These are phyloP conservation scores for Wickerhamiella occidentalis DNA, from an alignment of 805 yeast genomes.

Conservation along the genomic window DNA sequence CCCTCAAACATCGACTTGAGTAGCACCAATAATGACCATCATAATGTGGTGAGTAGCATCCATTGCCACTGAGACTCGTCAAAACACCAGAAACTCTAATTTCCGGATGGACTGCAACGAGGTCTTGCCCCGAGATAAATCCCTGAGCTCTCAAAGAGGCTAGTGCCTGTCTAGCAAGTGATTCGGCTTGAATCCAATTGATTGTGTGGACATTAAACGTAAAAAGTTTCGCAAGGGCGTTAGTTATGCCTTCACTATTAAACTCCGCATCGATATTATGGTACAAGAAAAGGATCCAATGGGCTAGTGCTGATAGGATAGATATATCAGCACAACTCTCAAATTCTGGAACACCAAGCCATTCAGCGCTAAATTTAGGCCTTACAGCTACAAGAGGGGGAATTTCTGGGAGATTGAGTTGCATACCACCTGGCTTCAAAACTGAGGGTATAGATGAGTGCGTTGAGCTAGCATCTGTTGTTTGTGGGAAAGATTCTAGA, in stretches of 20 bases:
- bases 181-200: constrained; percentile 25
- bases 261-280: constrained; percentile 17
- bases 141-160: constrained; percentile 20
- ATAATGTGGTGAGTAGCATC: constrained; percentile 26
- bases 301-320: constrained; percentile 16
- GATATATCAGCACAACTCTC: constrained; percentile 16
- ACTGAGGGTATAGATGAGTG: constrained; percentile 5
- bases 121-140: constrained; percentile 16
- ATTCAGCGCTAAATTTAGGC: constrained; percentile 19
- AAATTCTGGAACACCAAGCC: constrained; percentile 20
- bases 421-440: constrained; percentile 12
- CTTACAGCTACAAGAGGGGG: constrained; percentile 18
- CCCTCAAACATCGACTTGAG: constrained; percentile 22
- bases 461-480: not conserved
- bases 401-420: constrained; percentile 19
- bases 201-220: constrained; percentile 22
- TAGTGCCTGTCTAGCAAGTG: constrained; percentile 23
- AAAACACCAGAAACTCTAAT: constrained; percentile 25
- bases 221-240: constrained; percentile 19
- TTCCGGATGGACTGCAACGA: constrained; percentile 4
- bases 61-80: constrained; percentile 26
- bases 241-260: constrained; percentile 6
- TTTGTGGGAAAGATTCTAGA: not conserved
- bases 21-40: constrained; percentile 23
- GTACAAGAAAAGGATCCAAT: constrained; percentile 17